Evolutionary conservation across 1,284 basidiomycete genomes (phyloP).

Genomic region (Chiua sp.): DNA sequence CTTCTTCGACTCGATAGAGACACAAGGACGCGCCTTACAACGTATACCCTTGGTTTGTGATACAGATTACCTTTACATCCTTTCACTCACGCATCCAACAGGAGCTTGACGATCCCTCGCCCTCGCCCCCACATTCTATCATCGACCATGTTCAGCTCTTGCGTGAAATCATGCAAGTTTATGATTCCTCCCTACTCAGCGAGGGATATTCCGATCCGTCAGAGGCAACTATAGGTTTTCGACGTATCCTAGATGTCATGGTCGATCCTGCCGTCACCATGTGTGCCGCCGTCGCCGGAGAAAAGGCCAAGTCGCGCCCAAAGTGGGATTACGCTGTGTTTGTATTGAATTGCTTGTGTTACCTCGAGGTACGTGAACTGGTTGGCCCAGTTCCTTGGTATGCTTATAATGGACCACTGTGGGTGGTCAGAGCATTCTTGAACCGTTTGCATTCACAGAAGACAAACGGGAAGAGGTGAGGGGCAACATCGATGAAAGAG

Average conservation of each 20-base stretch:
- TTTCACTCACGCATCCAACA: constrained; percentile 35
- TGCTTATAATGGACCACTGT: constrained; percentile 2
- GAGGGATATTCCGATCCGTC: constrained; percentile 43
- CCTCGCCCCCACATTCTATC: constrained; percentile 79
- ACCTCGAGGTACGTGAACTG: constrained; percentile 61
- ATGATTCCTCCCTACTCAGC: constrained; percentile 79
- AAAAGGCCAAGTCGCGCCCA: constrained; percentile 58
- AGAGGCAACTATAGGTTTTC: constrained; percentile 41
- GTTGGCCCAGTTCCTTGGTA: not conserved
- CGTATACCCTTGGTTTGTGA: constrained; percentile 71
- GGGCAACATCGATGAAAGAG: constrained; percentile 64
- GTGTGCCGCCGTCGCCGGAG: constrained; percentile 71
- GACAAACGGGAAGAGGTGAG: constrained; percentile 66
- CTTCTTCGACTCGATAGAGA: constrained; percentile 86
- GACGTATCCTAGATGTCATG: constrained; percentile 78
- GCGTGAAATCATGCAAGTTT: constrained; percentile 88
- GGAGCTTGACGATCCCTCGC: constrained; percentile 77
- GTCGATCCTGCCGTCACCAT: constrained; percentile 84
- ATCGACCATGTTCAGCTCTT: constrained; percentile 85
- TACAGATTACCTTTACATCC: not conserved
- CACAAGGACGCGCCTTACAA: constrained; percentile 78
- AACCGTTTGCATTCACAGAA: constrained; percentile 75
- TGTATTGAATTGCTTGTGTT: constrained; percentile 83
- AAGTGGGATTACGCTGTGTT: constrained; percentile 85
- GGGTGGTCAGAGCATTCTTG: constrained; percentile 64